Conservation (phyloP, 768 basidiomycete genomes). For the Termitomyces sp. region DNA sequence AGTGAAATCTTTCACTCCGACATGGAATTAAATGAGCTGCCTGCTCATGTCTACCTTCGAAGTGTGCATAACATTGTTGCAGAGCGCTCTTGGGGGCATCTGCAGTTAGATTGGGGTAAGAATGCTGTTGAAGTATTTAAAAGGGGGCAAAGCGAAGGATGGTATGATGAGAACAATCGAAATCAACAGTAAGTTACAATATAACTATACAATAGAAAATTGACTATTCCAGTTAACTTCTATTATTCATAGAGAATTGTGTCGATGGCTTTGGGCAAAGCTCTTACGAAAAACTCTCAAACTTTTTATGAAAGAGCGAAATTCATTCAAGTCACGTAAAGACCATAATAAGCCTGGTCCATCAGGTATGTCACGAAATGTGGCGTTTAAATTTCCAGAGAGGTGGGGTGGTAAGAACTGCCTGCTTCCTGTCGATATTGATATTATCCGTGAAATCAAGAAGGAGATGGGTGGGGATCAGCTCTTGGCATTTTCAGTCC, state of each 20-base stretch:
- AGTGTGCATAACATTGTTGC: slow-evolving; percentile 30
- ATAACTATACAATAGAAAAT: not conserved
- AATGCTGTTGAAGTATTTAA: slow-evolving; percentile 23
- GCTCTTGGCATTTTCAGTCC: no score
- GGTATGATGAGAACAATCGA: slow-evolving; percentile 17
- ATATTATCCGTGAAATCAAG: not conserved
- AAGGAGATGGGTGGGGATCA: no score
- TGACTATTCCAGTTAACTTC: not conserved
- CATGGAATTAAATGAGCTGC: slow-evolving; percentile 16
- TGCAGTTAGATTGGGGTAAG: slow-evolving; percentile 27
- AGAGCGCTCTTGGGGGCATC: slow-evolving; percentile 30
- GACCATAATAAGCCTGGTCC: not conserved
- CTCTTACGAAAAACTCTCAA: not conserved
- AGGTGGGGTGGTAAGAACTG: not conserved
- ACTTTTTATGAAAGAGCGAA: slow-evolving; percentile 16
- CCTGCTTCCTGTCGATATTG: slow-evolving; percentile 6
- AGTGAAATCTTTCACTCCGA: slow-evolving; percentile 26
- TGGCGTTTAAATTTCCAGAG: not conserved
- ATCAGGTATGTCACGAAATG: not conserved
- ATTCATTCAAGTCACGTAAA: slow-evolving; percentile 19
- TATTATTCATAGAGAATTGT: not conserved
- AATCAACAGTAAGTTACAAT: no score
- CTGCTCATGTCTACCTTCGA: slow-evolving; percentile 25
- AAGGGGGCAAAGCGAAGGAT: slow-evolving; percentile 17
- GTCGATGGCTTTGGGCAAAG: not conserved